These are phyloP conservation scores for Meira nashicola DNA, from an alignment of 1,284 basidiomycete genomes.

Conservation along the genomic window DNA sequence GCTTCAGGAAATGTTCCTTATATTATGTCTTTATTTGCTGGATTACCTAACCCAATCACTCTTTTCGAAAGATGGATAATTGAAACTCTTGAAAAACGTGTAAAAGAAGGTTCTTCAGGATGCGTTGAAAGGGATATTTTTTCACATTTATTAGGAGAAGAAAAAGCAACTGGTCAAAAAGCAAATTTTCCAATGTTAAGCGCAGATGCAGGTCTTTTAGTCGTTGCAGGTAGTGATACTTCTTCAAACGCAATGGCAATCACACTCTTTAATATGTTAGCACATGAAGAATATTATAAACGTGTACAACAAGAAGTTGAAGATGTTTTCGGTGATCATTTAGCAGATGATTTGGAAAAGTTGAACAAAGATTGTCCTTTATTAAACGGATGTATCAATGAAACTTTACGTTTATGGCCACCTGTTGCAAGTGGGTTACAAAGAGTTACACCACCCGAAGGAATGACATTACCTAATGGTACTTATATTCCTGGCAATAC, in stretches of 20 bases:
- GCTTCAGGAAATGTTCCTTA: constrained; percentile 26
- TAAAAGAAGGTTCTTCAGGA: constrained; percentile 21
- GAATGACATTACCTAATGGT: constrained; percentile 14
- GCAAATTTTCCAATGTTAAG: constrained; percentile 13
- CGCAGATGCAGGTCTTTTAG: constrained; percentile 23
- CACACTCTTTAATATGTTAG: constrained; percentile 18
- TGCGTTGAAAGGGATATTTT: constrained; percentile 20
- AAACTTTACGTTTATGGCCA: constrained; percentile 23
- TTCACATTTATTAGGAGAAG: constrained; percentile 17
- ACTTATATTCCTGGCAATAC: constrained; percentile 14
- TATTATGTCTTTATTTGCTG: constrained; percentile 17
- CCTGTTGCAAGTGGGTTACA: constrained; percentile 24
- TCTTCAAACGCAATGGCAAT: constrained; percentile 22
- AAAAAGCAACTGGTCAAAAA: constrained; percentile 5
- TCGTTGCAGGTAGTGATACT: constrained; percentile 30
- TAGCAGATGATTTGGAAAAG: constrained; percentile 16
- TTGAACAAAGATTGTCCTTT: constrained; percentile 18
- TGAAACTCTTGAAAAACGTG: constrained; percentile 7
- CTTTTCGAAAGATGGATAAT: constrained; percentile 24
- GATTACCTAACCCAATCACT: constrained; percentile 24
- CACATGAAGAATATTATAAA: constrained; percentile 13
- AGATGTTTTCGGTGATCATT: constrained; percentile 16
- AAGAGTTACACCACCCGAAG: constrained; percentile 8
- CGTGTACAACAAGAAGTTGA: constrained; percentile 19
- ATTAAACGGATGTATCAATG: constrained; percentile 29